These are phyloP conservation scores for Ceratocystis huliohia DNA, from an alignment of 2,329 filamentous ascomycete species.

Conservation along the genomic window DNA sequence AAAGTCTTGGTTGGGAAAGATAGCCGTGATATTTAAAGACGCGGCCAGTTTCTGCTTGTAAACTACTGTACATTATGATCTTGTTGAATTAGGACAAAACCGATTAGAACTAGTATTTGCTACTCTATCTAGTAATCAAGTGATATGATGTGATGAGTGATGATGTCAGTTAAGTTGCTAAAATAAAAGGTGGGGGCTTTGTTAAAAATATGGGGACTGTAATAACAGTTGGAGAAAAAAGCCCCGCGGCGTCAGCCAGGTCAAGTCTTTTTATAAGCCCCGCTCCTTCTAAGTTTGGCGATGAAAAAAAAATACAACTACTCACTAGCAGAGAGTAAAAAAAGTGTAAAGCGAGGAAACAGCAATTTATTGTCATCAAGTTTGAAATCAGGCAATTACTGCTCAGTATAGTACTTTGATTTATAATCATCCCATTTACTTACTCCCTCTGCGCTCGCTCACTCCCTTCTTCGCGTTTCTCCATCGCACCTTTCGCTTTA, in stretches of 20 bases:
- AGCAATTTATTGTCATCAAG: not conserved
- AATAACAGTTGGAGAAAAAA: not conserved
- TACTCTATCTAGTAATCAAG: not conserved
- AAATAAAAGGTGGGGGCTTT: slow-evolving; percentile 1
- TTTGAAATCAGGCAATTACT: slow-evolving; percentile 9
- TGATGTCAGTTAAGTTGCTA: not conserved
- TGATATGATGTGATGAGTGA: not conserved
- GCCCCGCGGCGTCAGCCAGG: not conserved
- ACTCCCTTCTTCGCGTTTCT: too few species aligned
- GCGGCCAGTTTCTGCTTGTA: slow-evolving; percentile 8
- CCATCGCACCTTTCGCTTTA: not conserved
- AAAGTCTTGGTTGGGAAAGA: not conserved
- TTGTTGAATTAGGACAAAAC: not conserved
- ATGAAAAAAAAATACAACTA: slow-evolving; percentile 10
- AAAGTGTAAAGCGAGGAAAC: not conserved
- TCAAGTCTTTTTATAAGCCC: slow-evolving; percentile 1
- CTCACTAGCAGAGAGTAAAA: slow-evolving; percentile 4
- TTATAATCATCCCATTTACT: slow-evolving; percentile 6
- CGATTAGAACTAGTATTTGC: not conserved
- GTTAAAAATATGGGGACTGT: not conserved
- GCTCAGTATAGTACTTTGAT: not conserved
- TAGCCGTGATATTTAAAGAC: not conserved
- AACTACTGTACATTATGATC: slow-evolving; percentile 17
- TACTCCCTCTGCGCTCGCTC: not conserved
- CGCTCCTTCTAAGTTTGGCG: slow-evolving; percentile 16